Conservation (phyloP, 2,329 filamentous ascomycete genomes). For the Colletotrichum camelliae region DNA sequence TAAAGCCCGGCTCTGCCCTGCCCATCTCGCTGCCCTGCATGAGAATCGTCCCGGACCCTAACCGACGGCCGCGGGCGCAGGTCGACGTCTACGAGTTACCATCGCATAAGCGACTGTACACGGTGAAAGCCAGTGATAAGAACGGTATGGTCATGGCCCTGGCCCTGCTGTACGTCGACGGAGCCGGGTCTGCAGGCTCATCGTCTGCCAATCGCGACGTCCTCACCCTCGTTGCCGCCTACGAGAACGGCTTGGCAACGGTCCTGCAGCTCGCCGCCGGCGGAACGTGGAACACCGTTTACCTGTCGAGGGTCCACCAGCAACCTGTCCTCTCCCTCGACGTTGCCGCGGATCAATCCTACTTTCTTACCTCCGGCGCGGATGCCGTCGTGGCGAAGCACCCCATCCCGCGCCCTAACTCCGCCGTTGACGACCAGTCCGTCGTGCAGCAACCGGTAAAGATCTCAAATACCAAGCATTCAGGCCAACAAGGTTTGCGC, state of each 20-base stretch:
- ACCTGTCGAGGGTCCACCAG: conserved; percentile 71
- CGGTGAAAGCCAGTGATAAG: conserved; percentile 53
- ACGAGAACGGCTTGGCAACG: conserved; percentile 82
- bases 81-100: conserved; percentile 88
- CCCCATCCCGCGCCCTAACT: conserved; percentile 54
- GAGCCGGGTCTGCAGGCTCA: conserved; percentile 22
- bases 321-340: conserved; percentile 84
- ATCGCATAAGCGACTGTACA: conserved; percentile 70
- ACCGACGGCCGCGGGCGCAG: conserved; percentile 33
- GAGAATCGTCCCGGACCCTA: neutral
- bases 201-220: neutral
- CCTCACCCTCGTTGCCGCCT: conserved; percentile 75
- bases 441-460: conserved; percentile 56
- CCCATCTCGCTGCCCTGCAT: neutral
- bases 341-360: conserved; percentile 52
- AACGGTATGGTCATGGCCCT: conserved; percentile 92
- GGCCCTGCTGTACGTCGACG: conserved; percentile 58
- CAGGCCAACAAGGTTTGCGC: conserved; percentile 83
- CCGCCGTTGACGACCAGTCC: neutral
- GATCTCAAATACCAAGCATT: conserved; percentile 78
- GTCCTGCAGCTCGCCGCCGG: conserved; percentile 59
- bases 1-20: neutral
- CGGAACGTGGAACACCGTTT: conserved; percentile 57
- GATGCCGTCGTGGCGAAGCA: conserved; percentile 83
- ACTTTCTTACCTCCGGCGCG: conserved; percentile 81